Evolutionary conservation across 2,329 filamentous ascomycete species (phyloP).

Genomic region (Aspergillus quadricinctus): DNA sequence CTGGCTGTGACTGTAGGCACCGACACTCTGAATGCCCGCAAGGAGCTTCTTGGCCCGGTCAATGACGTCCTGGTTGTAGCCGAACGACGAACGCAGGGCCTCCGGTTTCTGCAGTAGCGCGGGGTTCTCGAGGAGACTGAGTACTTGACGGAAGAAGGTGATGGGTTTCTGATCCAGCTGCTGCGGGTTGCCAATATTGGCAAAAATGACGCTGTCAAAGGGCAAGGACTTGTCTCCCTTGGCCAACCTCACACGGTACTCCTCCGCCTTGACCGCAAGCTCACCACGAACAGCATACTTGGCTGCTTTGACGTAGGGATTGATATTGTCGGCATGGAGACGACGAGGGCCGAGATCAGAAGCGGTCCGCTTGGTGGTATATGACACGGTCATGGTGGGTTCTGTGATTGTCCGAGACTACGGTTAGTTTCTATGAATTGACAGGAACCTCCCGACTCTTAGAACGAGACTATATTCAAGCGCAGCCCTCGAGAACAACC

Average conservation of each 20-base stretch:
- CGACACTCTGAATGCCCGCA: constrained; percentile 80
- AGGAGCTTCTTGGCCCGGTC: constrained; percentile 77
- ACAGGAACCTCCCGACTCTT: constrained; percentile 10
- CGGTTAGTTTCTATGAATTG: constrained; percentile 5
- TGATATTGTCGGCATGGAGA: constrained; percentile 83
- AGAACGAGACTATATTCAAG: not conserved
- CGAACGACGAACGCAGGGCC: constrained; percentile 68
- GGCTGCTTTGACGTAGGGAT: constrained; percentile 78
- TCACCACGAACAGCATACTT: constrained; percentile 97
- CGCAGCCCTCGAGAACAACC: not conserved
- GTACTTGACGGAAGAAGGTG: constrained; percentile 96
- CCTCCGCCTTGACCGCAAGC: constrained; percentile 87
- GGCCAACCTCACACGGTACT: constrained; percentile 71
- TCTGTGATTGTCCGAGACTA: constrained; percentile 16
- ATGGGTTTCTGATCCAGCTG: constrained; percentile 99
- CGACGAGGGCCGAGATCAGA: constrained; percentile 42
- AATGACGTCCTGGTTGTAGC: constrained; percentile 86
- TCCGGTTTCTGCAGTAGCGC: constrained; percentile 75
- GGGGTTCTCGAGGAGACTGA: constrained; percentile 90
- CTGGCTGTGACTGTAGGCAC: constrained; percentile 92
- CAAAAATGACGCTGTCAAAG: constrained; percentile 87
- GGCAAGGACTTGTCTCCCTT: constrained; percentile 59
- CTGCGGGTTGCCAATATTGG: constrained; percentile 98
- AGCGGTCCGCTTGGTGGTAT: constrained; percentile 39
- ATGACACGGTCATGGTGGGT: constrained; percentile 22